A percentile compares a stretch with the other conserved stretches of the same genome.
Conservation (phyloP, 1,284 basidiomycete species). For the Naganishia sp. region DNA sequence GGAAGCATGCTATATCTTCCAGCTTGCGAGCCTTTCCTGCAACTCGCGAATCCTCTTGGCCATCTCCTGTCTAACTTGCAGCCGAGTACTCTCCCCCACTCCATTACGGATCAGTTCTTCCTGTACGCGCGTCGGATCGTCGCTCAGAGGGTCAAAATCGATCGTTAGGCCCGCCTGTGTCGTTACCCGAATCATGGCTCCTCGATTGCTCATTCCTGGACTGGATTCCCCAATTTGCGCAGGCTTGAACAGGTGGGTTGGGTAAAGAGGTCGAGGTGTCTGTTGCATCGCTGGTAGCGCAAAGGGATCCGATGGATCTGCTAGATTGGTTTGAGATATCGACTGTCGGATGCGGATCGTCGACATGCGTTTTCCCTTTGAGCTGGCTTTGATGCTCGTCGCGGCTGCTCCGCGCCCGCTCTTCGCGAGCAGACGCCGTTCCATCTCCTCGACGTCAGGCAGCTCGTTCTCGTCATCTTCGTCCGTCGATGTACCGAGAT, state of each 20-base stretch:
- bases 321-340: constrained; percentile 5
- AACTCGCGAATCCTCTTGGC: constrained; percentile 31
- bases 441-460: constrained; percentile 48
- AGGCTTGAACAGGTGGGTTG: constrained; percentile 23
- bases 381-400: constrained; percentile 1
- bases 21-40: constrained; percentile 33
- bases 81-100: constrained; percentile 26
- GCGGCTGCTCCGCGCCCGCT: constrained; percentile 3
- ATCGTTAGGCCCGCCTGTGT: constrained; percentile 30
- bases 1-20: constrained; percentile 20
- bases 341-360: constrained; percentile 33
- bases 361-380: constrained; percentile 31
- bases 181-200: constrained; percentile 30
- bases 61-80: constrained; percentile 32
- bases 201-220: constrained; percentile 24
- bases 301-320: constrained; percentile 23
- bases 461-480: constrained; percentile 44
- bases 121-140: constrained; percentile 25
- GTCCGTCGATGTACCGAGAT: constrained; percentile 31
- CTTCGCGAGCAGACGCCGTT: constrained; percentile 39
- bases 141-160: constrained; percentile 33
- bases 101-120: constrained; percentile 29
- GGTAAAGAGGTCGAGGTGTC: constrained; percentile 21
- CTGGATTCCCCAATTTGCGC: constrained; percentile 12
- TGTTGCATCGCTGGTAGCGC: constrained; percentile 14